Percentiles rank a stretch among this genome's conserved stretches.
These are phyloP conservation scores for Monascus purpureus DNA, from an alignment of 495 filamentous ascomycete species.

Conservation along the genomic window DNA sequence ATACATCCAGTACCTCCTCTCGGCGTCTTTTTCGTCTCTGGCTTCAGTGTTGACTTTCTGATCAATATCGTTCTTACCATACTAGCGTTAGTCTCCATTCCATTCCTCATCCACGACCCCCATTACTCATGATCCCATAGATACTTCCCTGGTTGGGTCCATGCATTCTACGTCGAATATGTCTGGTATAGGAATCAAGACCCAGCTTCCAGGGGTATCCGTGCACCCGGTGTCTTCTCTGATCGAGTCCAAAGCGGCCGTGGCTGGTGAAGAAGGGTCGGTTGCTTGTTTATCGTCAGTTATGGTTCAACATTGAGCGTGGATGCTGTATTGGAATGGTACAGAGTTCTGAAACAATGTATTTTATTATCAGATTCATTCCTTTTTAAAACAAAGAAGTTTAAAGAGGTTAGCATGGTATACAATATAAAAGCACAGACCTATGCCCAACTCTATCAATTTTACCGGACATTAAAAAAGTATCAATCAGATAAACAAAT, in stretches of 20 bases:
- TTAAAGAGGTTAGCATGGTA: too few relatives aligned
- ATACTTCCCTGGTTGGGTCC: constrained; percentile 68
- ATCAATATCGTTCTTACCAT: constrained; percentile 51
- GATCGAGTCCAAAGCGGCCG: constrained; percentile 61
- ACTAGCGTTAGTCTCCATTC: constrained; percentile 34
- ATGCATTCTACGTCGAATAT: constrained; percentile 86
- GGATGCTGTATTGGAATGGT: too few relatives aligned
- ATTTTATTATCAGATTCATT: too few relatives aligned
- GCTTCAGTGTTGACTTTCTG: constrained; percentile 48
- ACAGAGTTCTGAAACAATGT: too few relatives aligned
- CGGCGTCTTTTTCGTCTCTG: constrained; percentile 48
- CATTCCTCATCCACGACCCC: background rate
- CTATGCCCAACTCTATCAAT: too few relatives aligned
- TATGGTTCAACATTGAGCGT: too few relatives aligned
- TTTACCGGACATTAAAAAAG: too few relatives aligned
- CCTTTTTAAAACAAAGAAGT: too few relatives aligned
- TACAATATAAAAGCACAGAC: too few relatives aligned
- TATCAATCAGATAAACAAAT: too few relatives aligned
- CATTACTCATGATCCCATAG: constrained; percentile 18
- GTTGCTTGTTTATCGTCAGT: too few relatives aligned
- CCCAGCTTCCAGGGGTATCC: constrained; percentile 30
- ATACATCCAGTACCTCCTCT: constrained; percentile 51
- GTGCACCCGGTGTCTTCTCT: constrained; percentile 67
- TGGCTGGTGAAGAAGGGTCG: too few relatives aligned
- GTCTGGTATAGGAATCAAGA: constrained; percentile 61